Evolutionary conservation across 1,284 basidiomycete species (phyloP), one percentile per base, ranked within the genome.

Genomic region (Pholiota adiposa): DNA sequence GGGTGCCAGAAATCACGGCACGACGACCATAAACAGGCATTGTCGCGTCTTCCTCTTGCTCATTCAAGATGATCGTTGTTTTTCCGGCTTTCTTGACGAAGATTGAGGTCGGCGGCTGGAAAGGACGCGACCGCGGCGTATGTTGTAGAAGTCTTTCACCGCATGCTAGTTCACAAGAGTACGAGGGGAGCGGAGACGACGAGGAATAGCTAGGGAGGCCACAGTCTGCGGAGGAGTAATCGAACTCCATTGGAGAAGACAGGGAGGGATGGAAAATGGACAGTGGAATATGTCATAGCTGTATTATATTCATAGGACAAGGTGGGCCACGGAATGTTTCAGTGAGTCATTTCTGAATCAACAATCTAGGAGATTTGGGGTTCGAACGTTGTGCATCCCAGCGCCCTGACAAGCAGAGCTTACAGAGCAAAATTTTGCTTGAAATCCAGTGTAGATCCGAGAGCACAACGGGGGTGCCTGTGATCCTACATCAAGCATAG

Each of bases 61-160:
- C 75, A 33, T 72, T 70, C n/a, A 82, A 66, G 18, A 76, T 59
- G 19, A 80, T 54, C 3, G 74, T 77, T 5, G 69, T 65, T 52
- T 69, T 72, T 1, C 76, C 73, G 36, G 69, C 67, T 33, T 68
- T 72, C 56, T 72, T 75, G 41, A 72, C 69, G 63, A 72, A 79
- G 3, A 70, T 68, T 5, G 76, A 75, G 5, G 71, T 73, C 21
- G 74, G 71, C 33, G 62, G 49, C 3, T 63, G 54, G 25, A 33
- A 53, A 36, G 46, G 52, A 18, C 57, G 59, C 23, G 62, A 57
- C 33, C 72, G 69, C 29, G 75, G 78, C 0, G 76, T 76, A 23
- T 73, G 71, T 34, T 78, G 72, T 18, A 81, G 69, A 23, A 70
- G 67, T 50, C 71, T 71, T 65, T 81, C 79, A 51, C 74, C 76